Evolutionary conservation across 306 rosid species (phyloP).

Genomic region (Gastrolobium bilobum): DNA sequence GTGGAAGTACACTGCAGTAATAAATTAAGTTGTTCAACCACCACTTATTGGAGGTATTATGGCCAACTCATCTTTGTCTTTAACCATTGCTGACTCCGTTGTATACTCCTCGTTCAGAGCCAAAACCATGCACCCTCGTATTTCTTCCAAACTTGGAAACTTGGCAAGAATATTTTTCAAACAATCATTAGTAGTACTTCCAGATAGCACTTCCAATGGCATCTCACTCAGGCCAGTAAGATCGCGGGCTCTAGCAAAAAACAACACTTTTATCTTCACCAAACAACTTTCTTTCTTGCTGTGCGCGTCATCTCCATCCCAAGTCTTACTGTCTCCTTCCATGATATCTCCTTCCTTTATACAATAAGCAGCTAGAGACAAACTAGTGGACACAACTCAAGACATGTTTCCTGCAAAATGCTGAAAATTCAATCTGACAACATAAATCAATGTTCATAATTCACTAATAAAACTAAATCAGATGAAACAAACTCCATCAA

Average conservation of each 20-base stretch:
- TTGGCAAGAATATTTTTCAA: constrained; percentile 64
- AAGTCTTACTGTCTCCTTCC: constrained; percentile 43
- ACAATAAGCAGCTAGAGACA: not conserved
- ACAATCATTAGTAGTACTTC: constrained; percentile 82
- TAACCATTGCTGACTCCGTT: constrained; percentile 63
- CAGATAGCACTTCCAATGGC: constrained; percentile 73
- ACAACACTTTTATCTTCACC: constrained; percentile 76
- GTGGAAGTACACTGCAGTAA: not conserved
- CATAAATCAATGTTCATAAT: not conserved
- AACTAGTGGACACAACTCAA: constrained; percentile 1
- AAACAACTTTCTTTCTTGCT: constrained; percentile 34
- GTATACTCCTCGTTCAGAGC: constrained; percentile 90
- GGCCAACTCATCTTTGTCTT: constrained; percentile 83
- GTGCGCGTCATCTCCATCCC: constrained; percentile 33
- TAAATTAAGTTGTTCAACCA: constrained; percentile 56
- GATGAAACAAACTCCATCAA: not conserved
- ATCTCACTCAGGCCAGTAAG: constrained; percentile 72
- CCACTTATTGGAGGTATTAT: constrained; percentile 93
- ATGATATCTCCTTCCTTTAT: not conserved
- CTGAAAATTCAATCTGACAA: constrained; percentile 5
- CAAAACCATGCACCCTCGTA: constrained; percentile 75
- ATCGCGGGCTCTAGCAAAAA: constrained; percentile 93
- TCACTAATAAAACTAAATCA: constrained; percentile 8
- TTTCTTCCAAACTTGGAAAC: constrained; percentile 82
- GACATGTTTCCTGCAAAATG: constrained; percentile 4